Base-by-base conservation (phyloP, 78 protist genomes). In the Emiliania huxleyi region DNA sequence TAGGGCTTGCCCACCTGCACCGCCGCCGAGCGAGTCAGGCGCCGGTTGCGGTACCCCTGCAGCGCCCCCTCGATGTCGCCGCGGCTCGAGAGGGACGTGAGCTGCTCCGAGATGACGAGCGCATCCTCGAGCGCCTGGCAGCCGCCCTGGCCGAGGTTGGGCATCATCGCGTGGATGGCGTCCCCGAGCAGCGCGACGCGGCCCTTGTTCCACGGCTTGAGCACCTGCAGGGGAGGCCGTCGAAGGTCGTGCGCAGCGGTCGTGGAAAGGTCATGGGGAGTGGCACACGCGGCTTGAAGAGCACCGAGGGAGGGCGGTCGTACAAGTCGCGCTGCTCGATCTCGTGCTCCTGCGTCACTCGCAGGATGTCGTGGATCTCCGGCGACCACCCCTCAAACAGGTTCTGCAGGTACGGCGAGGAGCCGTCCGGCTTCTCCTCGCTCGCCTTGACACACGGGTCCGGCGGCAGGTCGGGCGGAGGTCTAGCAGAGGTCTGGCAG, bases 141-240 rank as follows among this genome's bases (percentile, higher is more conserved):
- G 15, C 87, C 87, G 38, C 87, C 87, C 49, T 79, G 87, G 15
- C 87, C 87, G 37, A 79, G 52, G 38, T 79, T 79, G 1, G 87
- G 87, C 87, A 79, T 79, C 87, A 79, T 79, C 49, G 87, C 87
- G 49, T 79, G 87, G 23, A 79, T 19, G 33, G 87, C 46, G 87
- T 79, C 87, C 12, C 87, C 87, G 55, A 79, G 87, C 0, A 79
- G 87, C 12, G 87, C 23, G 26, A 26, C 49, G 40, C 37, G 25
- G 0, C 87, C 87, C 4, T 79, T 52, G 52, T 2, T 35, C 87
- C 87, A 79, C 49, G 87, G 12, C 49, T 79, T 79, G 38, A 79
- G 0, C 35, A n/a, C n/a, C n/a, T n/a, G n/a, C n/a, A n/a, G n/a
- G n/a, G n/a, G n/a, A n/a, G n/a, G n/a, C n/a, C n/a, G n/a, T n/a